Conservation (phyloP, 106 monocot genomes). For the Apostasia ramifera region DNA sequence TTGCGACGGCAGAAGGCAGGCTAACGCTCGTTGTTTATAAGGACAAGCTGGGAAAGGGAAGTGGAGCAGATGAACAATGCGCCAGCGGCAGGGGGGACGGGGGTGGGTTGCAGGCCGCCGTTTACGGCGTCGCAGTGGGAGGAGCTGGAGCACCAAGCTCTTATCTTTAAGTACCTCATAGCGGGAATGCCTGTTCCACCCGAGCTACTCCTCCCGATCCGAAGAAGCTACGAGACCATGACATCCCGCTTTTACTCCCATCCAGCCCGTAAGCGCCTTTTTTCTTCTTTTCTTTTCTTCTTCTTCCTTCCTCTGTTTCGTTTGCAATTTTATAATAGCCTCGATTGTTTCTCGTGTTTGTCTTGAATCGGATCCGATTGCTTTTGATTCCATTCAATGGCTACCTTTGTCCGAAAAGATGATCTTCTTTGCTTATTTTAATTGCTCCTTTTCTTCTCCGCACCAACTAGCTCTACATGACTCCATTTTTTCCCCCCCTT, state of each 20-base stretch:
- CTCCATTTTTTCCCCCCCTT: neutral
- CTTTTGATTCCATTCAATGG: no score
- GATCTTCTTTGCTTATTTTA: neutral
- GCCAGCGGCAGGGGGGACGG: slow-evolving; percentile 8
- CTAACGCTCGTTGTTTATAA: neutral
- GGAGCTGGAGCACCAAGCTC: slow-evolving; percentile 56
- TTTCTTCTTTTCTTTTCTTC: neutral
- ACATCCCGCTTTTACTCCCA: slow-evolving; percentile 30
- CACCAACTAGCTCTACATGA: no score
- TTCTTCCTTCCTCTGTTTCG: neutral
- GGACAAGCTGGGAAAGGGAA: neutral
- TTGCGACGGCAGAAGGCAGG: neutral
- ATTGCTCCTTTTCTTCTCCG: neutral
- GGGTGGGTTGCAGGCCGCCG: slow-evolving; percentile 13
- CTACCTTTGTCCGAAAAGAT: neutral
- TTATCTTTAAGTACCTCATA: slow-evolving; percentile 43
- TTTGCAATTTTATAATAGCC: no score
- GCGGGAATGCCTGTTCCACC: slow-evolving; percentile 35
- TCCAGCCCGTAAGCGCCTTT: slow-evolving; percentile 20
- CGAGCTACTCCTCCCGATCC: slow-evolving; percentile 28
- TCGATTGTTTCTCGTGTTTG: no score
- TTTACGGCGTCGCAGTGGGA: slow-evolving; percentile 56
- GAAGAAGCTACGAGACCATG: slow-evolving; percentile 35
- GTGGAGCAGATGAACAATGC: slow-evolving; percentile 15
- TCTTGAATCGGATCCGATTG: no score